Base-by-base conservation (phyloP, 257 asterid species). In the Rubia yunnanensis region DNA sequence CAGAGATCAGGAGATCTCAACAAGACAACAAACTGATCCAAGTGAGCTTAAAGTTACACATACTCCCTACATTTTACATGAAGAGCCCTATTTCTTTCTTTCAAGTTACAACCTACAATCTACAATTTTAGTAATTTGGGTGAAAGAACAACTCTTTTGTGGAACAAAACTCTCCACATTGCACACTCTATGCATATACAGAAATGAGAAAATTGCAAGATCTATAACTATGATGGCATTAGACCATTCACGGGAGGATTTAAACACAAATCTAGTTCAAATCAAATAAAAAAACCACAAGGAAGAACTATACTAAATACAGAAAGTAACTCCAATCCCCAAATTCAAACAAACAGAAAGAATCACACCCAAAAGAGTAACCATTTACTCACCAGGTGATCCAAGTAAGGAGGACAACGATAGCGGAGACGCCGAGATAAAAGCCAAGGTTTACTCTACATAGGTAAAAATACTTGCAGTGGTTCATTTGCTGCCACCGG, bases 371-470 rank as follows among this genome's bases (percentile, higher is more conserved):
- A 41, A 41, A 41, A 11, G 18, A n/a, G 6, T 41, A 41, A 5
- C 13, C 49, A 41, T 13, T 11, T 5, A 54, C 52, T 70, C 52
- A 88, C 97, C 97, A 94, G 65, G 81, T 70, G 65, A 84, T 75
- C 99, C 99, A 94, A 82, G 81, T 82, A 70, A 88, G 63, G 75
- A 80, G 63, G 60, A 88, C 82, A 5, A 84, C 94, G 27, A 90
- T 68, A 60, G 80, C 0, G 11, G 96, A 85, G 64, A 86, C 10
- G 62, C 71, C 27, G 72, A 84, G 85, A 83, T 83, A 92, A 50
- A 76, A 79, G 22, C 77, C 64, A 49, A 90, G 67, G n/a, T n/a
- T n/a, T n/a, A n/a, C n/a, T n/a, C n/a, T n/a, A n/a, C n/a, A n/a
- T n/a, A 53, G 10, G 59, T 48, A 32, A 26, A 49, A 65, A 13